Evolutionary conservation across 139 green algal species (phyloP).

Genomic region (Chlamydomonas applanata): DNA sequence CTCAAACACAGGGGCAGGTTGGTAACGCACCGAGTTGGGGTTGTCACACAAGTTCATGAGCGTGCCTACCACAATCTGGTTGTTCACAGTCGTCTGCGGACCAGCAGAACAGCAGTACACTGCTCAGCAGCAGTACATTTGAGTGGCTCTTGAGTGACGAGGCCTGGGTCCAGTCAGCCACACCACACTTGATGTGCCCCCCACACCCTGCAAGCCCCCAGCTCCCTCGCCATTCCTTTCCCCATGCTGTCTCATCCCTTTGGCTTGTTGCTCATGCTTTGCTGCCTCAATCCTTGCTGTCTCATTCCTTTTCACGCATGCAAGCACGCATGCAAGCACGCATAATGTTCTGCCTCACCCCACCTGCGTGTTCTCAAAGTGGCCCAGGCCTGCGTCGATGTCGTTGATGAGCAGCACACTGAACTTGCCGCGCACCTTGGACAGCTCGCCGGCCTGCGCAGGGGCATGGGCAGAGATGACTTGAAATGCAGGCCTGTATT

Average conservation of each 20-base stretch:
- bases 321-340: background rate
- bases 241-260: background rate
- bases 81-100: conserved; percentile 79
- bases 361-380: conserved; percentile 75
- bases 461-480: background rate
- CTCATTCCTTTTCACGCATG: too few relatives aligned
- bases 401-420: conserved; percentile 91
- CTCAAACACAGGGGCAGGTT: too few relatives aligned
- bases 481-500: too few relatives aligned
- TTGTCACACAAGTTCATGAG: conserved; percentile 93
- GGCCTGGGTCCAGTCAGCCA: too few relatives aligned
- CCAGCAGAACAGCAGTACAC: too few relatives aligned
- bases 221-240: too few relatives aligned
- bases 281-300: too few relatives aligned
- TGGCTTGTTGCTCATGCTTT: too few relatives aligned
- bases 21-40: conserved; percentile 52
- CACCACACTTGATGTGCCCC: too few relatives aligned
- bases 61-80: conserved; percentile 89
- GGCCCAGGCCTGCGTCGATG: conserved; percentile 83
- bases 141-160: too few relatives aligned
- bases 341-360: background rate
- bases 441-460: conserved; percentile 54
- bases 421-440: conserved; percentile 72
- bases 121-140: too few relatives aligned
- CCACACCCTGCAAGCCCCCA: too few relatives aligned